phyloP scores from a whole-genome alignment of 441 rosid genomes.

The Erysimum pusillum region DNA sequence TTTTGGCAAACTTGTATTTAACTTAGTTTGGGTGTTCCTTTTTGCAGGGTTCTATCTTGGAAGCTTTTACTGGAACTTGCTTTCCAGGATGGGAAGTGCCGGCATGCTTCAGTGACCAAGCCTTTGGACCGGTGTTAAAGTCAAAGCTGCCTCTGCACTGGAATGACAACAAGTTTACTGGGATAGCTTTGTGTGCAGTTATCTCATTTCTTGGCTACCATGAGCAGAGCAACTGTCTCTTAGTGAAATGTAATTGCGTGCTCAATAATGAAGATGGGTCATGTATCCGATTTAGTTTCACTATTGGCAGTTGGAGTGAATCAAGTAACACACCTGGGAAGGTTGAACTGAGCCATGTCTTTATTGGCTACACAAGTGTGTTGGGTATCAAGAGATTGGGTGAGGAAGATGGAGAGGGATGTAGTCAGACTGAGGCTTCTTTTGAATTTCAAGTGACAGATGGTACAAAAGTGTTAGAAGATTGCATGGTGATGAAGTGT shows the following conservation, averaged over 20 bases:
- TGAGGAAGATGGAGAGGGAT: not conserved
- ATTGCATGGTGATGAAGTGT: slow-evolving; percentile 8
- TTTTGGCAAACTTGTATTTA: not conserved
- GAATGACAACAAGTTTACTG: not conserved
- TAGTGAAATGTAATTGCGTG: not conserved
- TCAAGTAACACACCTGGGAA: not conserved
- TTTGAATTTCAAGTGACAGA: slow-evolving; percentile 17
- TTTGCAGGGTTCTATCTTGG: not conserved
- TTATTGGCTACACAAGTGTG: not conserved
- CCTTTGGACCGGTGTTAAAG: not conserved
- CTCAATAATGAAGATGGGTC: not conserved
- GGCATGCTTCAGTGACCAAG: not conserved
- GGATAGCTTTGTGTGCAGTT: slow-evolving; percentile 29
- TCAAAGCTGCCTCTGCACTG: slow-evolving; percentile 19
- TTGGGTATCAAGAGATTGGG: not conserved
- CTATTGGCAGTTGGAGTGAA: not conserved
- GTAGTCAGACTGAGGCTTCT: not conserved
- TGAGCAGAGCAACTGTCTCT: not conserved
- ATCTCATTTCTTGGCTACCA: not conserved
- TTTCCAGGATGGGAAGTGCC: slow-evolving; percentile 10
- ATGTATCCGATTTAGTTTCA: not conserved
- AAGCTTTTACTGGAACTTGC: not conserved
- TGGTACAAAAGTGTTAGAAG: not conserved
- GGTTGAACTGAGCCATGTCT: slow-evolving; percentile 2
- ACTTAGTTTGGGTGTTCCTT: not conserved